Percentiles rank a stretch among this genome's conserved stretches.
Evolutionary conservation across 306 rosid species (phyloP).

Genomic region (Macrotyloma uniflorum): DNA sequence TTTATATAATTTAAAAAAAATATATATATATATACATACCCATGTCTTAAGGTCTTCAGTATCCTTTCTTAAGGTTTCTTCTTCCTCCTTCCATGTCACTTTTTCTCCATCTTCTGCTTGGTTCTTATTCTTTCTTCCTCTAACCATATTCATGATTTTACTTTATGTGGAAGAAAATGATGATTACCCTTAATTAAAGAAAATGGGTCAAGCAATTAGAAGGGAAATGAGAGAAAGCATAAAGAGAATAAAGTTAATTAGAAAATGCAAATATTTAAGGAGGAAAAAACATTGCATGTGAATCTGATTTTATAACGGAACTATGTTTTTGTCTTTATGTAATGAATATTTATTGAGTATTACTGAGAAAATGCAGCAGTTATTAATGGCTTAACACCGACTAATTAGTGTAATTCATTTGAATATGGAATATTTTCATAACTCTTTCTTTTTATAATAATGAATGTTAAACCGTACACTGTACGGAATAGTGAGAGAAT

Average conservation of each 20-base stretch:
- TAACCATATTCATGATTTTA: neutral
- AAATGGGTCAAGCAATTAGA: neutral
- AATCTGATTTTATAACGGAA: too few relatives aligned
- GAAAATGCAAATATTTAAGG: too few relatives aligned
- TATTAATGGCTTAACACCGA: neutral
- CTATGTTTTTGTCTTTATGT: neutral
- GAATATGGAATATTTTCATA: too few relatives aligned
- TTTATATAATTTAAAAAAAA: too few relatives aligned
- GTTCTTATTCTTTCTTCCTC: slow-evolving; percentile 21
- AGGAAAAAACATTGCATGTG: too few relatives aligned
- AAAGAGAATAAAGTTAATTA: neutral
- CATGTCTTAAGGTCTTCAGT: slow-evolving; percentile 37
- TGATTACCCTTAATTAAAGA: neutral
- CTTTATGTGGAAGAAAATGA: neutral
- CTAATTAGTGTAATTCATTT: neutral
- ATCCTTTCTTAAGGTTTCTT: slow-evolving; percentile 31
- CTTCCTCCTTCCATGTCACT: slow-evolving; percentile 31
- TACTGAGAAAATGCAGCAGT: neutral
- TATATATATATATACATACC: slow-evolving; percentile 26
- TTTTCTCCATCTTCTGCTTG: neutral
- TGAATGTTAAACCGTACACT: too few relatives aligned
- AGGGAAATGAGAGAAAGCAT: too few relatives aligned
- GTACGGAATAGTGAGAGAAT: too few relatives aligned
- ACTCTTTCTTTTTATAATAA: too few relatives aligned
- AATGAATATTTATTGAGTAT: neutral